A percentile compares a stretch with the other conserved stretches of the same genome.
Evolutionary conservation across 495 filamentous ascomycete genomes (phyloP).

Genomic region (Talaromyces trachyspermus): DNA sequence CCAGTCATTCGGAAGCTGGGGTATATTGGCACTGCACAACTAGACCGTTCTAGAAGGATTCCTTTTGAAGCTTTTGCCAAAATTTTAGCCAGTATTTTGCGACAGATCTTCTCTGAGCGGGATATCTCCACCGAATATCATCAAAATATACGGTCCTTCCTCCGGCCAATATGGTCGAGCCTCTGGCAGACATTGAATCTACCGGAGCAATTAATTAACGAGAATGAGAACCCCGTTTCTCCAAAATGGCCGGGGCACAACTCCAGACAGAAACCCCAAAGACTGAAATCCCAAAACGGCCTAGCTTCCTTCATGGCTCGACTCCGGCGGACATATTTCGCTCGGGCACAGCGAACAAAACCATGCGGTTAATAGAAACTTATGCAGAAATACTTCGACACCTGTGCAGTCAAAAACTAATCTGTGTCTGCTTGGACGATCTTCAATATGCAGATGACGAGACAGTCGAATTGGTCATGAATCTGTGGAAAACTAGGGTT

Average conservation of each 20-base stretch:
- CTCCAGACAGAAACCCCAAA: constrained; percentile 23
- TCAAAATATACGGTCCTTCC: constrained; percentile 59
- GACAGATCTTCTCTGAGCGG: constrained; percentile 85
- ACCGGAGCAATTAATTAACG: constrained; percentile 62
- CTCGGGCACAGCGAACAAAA: constrained; percentile 60
- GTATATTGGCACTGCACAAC: constrained; percentile 78
- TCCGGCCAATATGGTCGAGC: constrained; percentile 70
- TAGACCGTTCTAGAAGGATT: constrained; percentile 70
- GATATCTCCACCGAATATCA: constrained; percentile 82
- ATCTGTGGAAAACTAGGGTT: constrained; percentile 63
- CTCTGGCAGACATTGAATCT: constrained; percentile 71
- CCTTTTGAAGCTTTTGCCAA: constrained; percentile 81
- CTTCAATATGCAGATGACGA: constrained; percentile 83
- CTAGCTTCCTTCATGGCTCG: constrained; percentile 34
- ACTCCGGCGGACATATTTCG: constrained; percentile 65
- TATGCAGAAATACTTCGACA: constrained; percentile 78
- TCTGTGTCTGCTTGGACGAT: constrained; percentile 80
- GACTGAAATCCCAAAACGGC: constrained; percentile 29
- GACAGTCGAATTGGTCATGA: constrained; percentile 67
- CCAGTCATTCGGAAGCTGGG: constrained; percentile 63
- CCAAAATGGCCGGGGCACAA: constrained; percentile 23
- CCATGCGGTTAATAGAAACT: constrained; percentile 72
- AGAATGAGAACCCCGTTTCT: constrained; percentile 30
- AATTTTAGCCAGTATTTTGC: constrained; percentile 72
- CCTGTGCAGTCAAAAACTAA: constrained; percentile 68